Conservation (phyloP, 257 asterid genomes). For the Gynochthodes officinalis region DNA sequence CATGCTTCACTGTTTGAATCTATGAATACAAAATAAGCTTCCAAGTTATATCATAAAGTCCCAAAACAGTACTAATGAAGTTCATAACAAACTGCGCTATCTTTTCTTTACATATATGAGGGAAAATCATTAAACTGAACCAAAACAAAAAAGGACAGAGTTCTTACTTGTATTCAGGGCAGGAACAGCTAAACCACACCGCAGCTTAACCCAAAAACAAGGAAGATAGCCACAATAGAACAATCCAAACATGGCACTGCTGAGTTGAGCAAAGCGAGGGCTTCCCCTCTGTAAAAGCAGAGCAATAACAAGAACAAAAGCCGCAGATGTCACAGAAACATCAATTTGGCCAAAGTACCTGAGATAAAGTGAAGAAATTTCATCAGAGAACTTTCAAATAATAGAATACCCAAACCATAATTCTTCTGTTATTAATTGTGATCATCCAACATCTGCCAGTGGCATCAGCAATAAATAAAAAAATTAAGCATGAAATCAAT, state of each 20-base stretch:
- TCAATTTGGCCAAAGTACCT: conserved; percentile 92
- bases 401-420: conserved; percentile 1
- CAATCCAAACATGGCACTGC: conserved; percentile 93
- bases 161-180: conserved; percentile 77
- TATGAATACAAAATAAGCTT: neutral
- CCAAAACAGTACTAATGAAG: neutral
- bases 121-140: neutral
- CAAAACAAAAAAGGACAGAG: conserved; percentile 1
- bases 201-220: conserved; percentile 95
- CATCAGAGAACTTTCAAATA: conserved; percentile 12
- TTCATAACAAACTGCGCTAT: neutral
- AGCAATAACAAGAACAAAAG: conserved; percentile 73
- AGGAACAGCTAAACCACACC: conserved; percentile 85
- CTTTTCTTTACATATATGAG: neutral
- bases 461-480: neutral
- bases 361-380: conserved; percentile 14
- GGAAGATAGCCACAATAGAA: conserved; percentile 98
- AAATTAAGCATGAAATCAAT: neutral
- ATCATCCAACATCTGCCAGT: neutral
- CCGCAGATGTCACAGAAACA: conserved; percentile 89
- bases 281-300: conserved; percentile 77
- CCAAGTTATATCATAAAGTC: neutral
- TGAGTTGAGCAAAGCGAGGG: conserved; percentile 95
- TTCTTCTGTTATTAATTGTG: neutral
- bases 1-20: neutral